These are phyloP conservation scores for Diplodia scrobiculata DNA, from an alignment of 2,329 filamentous ascomycete species.

Conservation along the genomic window DNA sequence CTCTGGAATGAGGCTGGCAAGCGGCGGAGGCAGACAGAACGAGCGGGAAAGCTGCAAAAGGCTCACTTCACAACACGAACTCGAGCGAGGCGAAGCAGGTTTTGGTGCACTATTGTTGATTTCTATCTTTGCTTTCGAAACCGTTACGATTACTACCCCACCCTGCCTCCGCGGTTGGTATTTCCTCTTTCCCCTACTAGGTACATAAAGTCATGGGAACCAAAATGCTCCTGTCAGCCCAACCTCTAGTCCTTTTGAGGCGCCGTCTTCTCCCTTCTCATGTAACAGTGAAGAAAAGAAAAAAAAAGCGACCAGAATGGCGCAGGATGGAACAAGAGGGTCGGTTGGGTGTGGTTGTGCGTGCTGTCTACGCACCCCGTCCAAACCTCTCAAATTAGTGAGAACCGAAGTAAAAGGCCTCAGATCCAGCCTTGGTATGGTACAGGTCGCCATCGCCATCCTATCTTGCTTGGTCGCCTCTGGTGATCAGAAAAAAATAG, in stretches of 20 bases:
- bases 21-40: too few species aligned
- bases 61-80: neutral
- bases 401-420: neutral
- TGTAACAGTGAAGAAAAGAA: neutral
- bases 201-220: neutral
- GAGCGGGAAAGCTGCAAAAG: too few species aligned
- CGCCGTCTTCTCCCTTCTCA: neutral
- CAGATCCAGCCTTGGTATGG: neutral
- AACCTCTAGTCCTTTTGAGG: neutral
- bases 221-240: neutral
- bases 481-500: neutral
- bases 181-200: neutral
- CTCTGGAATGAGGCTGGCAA: too few species aligned
- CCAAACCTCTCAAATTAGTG: neutral
- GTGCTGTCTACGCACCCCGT: neutral
- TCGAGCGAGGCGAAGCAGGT: neutral
- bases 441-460: neutral
- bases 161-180: neutral
- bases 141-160: neutral
- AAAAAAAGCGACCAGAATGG: neutral
- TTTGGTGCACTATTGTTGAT: neutral
- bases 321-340: neutral
- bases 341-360: neutral
- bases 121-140: neutral
- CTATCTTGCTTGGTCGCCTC: neutral